Base-by-base conservation (phyloP, 768 basidiomycete species). In the Multifurca ochricompacta region DNA sequence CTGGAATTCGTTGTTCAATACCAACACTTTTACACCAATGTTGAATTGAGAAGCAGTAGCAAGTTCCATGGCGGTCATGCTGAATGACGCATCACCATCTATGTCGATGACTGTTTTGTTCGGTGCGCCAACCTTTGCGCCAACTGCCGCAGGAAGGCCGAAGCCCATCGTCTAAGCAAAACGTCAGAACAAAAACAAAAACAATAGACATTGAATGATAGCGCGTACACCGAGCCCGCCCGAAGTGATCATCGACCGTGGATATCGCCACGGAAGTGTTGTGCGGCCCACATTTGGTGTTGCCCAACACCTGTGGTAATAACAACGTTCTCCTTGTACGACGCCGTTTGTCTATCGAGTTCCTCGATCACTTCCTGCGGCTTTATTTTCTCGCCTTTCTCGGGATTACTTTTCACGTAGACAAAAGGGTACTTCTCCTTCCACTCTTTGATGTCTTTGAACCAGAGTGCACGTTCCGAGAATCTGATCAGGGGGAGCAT, bases 251-350 rank as follows among this genome's bases (percentile, higher is more conserved):
- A 97, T 78, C 42, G 89, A 78, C 37, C 84, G 77, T 0, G 96
- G 96, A 45, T 85, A 72, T 57, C 73, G 87, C 94, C 94, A 99
- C 94, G 77, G 71, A 81, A 98, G 68, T 85, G 77, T 69, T 99
- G 96, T 37, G 90, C 91, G 2, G 95, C 95, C 93, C 92, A 98
- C 96, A 98, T 98, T 71, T 99, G 95, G 72, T 98, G 96, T 68
- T 99, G 96, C 7, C 96, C 96, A 19, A 99, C 96, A 62, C 96
- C 96, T 14, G 96, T 99, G 10, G 91, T 70, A 48, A 99, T 71
- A 65, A 99, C 72, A 35, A 96, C 79, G 21, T 97, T 82, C 53
- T 90, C 86, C 73, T 98, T 95, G 69, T 74, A 79, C 55, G 86
- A 76, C 44, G 73, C 74, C n/a, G 81, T 82, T 73, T 91, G 88